These are phyloP conservation scores for Leccinum ponderosum DNA, from an alignment of 1,284 basidiomycete genomes.

Conservation along the genomic window DNA sequence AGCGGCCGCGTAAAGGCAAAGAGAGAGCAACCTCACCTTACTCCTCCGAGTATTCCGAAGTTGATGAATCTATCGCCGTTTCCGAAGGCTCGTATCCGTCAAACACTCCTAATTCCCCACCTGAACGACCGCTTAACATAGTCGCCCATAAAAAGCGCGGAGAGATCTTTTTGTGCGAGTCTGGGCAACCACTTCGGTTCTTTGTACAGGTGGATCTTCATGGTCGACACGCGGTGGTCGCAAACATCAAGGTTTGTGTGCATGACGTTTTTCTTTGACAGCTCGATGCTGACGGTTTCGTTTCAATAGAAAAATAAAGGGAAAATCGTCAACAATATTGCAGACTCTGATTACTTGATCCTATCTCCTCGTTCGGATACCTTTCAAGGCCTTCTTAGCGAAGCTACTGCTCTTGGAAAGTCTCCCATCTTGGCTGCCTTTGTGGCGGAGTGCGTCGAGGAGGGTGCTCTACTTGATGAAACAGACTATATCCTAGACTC, in stretches of 20 bases:
- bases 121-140: slow-evolving; percentile 15
- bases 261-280: neutral
- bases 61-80: slow-evolving; percentile 8
- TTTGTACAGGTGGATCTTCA: slow-evolving; percentile 59
- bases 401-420: slow-evolving; percentile 37
- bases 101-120: slow-evolving; percentile 14
- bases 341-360: slow-evolving; percentile 58
- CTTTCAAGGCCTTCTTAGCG: slow-evolving; percentile 46
- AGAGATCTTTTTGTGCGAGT: slow-evolving; percentile 27
- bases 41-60: slow-evolving; percentile 23
- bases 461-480: slow-evolving; percentile 47
- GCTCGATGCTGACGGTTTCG: slow-evolving; percentile 1
- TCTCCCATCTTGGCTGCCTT: slow-evolving; percentile 51
- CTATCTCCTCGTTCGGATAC: slow-evolving; percentile 50
- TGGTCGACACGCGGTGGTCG: slow-evolving; percentile 46
- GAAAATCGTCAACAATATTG: slow-evolving; percentile 48
- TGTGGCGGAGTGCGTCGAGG: slow-evolving; percentile 52
- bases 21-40: slow-evolving; percentile 17
- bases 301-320: slow-evolving; percentile 60
- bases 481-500: slow-evolving; percentile 34
- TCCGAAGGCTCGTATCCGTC: slow-evolving; percentile 13
- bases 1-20: slow-evolving; percentile 33
- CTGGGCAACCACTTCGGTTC: slow-evolving; percentile 46
- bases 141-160: slow-evolving; percentile 22
- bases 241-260: slow-evolving; percentile 53